A percentile compares a stretch with the other conserved stretches of the same genome.
These are phyloP conservation scores for Copromyces sp. DNA, from an alignment of 495 filamentous ascomycete species.

Conservation along the genomic window DNA sequence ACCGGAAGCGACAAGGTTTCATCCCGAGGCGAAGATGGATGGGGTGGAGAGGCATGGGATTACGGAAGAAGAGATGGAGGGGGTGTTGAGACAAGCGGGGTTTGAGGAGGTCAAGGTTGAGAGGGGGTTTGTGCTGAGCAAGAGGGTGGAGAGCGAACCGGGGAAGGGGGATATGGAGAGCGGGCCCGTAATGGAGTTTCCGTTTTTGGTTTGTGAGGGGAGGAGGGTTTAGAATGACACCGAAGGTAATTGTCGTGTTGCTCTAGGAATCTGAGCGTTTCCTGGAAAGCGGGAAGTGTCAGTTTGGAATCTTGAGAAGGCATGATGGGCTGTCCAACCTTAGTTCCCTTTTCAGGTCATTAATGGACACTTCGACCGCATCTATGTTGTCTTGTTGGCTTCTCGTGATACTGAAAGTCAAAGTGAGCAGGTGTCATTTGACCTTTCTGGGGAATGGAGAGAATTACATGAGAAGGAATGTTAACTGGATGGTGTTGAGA, in stretches of 20 bases:
- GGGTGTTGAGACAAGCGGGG: conserved; percentile 33
- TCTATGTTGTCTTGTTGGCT: neutral
- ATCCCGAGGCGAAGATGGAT: conserved; percentile 39
- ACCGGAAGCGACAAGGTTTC: conserved; percentile 39
- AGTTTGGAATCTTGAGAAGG: neutral
- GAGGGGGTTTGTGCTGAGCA: conserved; percentile 34
- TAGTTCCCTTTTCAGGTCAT: neutral
- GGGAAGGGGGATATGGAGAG: conserved; percentile 19
- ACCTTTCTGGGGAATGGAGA: neutral
- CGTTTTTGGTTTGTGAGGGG: conserved; percentile 43
- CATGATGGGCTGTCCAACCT: neutral
- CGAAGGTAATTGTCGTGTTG: neutral
- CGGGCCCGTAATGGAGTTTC: conserved; percentile 30
- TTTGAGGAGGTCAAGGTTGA: conserved; percentile 36
- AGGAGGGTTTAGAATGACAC: conserved; percentile 1
- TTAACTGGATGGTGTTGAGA: neutral
- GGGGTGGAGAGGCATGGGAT: conserved; percentile 48
- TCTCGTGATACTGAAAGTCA: neutral
- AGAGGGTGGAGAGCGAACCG: conserved; percentile 32
- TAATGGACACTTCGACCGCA: neutral
- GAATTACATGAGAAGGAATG: neutral
- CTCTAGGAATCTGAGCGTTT: neutral
- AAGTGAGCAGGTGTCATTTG: neutral
- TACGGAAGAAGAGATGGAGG: conserved; percentile 24
- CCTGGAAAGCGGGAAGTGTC: neutral